Evolutionary conservation across 2,329 filamentous ascomycete genomes (phyloP).

Genomic region (Coniella lustricola): DNA sequence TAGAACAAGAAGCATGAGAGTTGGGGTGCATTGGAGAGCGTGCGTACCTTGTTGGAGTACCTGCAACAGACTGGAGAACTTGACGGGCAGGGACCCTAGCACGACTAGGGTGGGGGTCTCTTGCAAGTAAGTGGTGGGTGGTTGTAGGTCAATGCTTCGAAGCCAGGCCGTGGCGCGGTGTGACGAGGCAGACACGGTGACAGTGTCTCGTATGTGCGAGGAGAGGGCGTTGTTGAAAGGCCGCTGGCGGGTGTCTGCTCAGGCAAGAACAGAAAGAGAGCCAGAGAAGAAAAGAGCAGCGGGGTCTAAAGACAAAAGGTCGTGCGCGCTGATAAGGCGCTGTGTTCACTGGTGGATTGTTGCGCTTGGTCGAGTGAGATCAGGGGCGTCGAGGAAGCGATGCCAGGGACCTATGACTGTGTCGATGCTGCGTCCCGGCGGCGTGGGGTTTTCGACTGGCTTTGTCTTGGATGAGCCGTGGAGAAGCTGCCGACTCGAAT

Average conservation of each 20-base stretch:
- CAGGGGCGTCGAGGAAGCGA: conserved; percentile 7
- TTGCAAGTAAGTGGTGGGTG: conserved; percentile 4
- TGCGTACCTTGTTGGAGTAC: conserved; percentile 7
- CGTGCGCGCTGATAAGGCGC: background rate
- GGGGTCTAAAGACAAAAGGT: background rate
- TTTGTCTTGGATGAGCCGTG: background rate
- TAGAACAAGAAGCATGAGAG: background rate
- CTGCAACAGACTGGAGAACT: conserved; percentile 1
- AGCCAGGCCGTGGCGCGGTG: background rate
- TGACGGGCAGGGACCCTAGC: conserved; percentile 11
- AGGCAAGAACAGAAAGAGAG: background rate
- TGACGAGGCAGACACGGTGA: background rate
- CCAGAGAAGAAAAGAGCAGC: background rate
- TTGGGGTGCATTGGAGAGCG: conserved; percentile 7
- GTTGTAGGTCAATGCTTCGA: conserved; percentile 2
- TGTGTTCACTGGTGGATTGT: no score
- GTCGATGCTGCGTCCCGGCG: background rate
- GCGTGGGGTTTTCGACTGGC: background rate
- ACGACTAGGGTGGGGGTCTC: background rate
- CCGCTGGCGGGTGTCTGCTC: background rate
- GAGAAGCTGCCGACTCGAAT: no score
- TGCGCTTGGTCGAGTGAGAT: background rate
- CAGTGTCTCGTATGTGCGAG: background rate
- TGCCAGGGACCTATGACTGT: conserved; percentile 8
- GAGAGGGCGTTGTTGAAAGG: background rate